phyloP scores from a whole-genome alignment of 345 rosid genomes.

The Leavenworthia alabamica region DNA sequence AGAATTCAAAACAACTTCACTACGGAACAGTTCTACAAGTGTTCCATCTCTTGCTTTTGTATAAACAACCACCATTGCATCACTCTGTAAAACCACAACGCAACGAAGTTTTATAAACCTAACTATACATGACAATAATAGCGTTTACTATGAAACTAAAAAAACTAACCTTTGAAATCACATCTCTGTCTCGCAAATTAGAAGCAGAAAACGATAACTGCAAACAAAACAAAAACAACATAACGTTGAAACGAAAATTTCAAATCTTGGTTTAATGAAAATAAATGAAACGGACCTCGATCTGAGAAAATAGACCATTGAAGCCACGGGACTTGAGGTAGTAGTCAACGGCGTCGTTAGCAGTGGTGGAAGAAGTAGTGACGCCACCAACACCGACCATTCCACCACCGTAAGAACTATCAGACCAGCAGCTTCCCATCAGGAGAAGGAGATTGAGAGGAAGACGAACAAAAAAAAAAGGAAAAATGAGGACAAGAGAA shows the following conservation, averaged over 20 bases:
- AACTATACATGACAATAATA: not conserved
- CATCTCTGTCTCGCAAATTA: constrained; percentile 61
- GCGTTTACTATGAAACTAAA: not conserved
- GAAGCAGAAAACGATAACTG: constrained; percentile 87
- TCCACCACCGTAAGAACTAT: constrained; percentile 29
- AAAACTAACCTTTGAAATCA: constrained; percentile 65
- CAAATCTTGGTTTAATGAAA: not conserved
- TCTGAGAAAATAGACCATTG: constrained; percentile 61
- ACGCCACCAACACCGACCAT: constrained; percentile 68
- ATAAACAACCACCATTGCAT: constrained; percentile 77
- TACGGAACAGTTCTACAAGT: constrained; percentile 52
- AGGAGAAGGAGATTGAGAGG: not conserved
- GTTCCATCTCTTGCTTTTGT: constrained; percentile 62
- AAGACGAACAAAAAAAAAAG: not conserved
- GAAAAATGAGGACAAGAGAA: not conserved
- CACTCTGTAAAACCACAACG: constrained; percentile 57
- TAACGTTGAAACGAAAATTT: not conserved
- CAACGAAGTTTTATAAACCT: not conserved
- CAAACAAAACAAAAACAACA: constrained; percentile 8
- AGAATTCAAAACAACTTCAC: constrained; percentile 81
- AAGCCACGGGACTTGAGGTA: constrained; percentile 65
- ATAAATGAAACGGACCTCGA: constrained; percentile 46
- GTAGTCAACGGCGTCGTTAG: constrained; percentile 68
- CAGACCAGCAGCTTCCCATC: constrained; percentile 90
- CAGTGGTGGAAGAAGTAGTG: constrained; percentile 29